Base-by-base conservation (phyloP, 2,329 filamentous ascomycete genomes). In the Thielaviopsis euricoi region DNA sequence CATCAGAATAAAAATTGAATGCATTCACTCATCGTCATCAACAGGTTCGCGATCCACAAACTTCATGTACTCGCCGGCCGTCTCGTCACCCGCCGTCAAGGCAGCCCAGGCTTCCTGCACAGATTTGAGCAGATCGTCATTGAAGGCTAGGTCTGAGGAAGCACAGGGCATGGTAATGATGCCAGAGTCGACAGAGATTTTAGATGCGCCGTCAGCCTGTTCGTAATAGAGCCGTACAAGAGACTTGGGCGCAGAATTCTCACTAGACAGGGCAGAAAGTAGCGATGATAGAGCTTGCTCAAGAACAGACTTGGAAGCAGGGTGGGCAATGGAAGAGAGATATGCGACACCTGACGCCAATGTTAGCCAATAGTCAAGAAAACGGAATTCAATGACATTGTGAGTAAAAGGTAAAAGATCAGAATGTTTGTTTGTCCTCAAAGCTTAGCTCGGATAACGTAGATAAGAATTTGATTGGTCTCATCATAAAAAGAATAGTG, bases 371-470 rank as follows among this genome's bases (percentile, higher is more conserved):
- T 58, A 46, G 50, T 26, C 61, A 43, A 58, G 52, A 54, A 53
- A 53, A 46, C 58, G 26, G 55, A 62, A 53, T 29, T 48, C 52
- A 46, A 62, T 57, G 62, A 33, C 58, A 62, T 63, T 66, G 29
- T 43, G 51, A 58, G 63, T 67, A 40, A 26, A 23, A 22, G 19
- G 46, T 56, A 51, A 71, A 73, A 75, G 73, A 81, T 94, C 89
- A 95, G 89, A 74, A 84, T 88, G 89, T 82, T 80, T 76, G 76
- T 70, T 77, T 79, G 79, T 93, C 89, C 83, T 94, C 90, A 95
- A 85, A 67, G 74, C 74, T 78, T 71, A 74, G 74, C 86, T 95
- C 91, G 90, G 91, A 87, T 89, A 97, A 97, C 96, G 91, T 97
- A 96, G 91, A 96, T 97, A 97, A 97, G 90, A 90, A 88, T 93